Percentiles rank a stretch among this genome's conserved stretches.
Conservation (phyloP, 106 monocot species). For the Dendrobium nobile region DNA sequence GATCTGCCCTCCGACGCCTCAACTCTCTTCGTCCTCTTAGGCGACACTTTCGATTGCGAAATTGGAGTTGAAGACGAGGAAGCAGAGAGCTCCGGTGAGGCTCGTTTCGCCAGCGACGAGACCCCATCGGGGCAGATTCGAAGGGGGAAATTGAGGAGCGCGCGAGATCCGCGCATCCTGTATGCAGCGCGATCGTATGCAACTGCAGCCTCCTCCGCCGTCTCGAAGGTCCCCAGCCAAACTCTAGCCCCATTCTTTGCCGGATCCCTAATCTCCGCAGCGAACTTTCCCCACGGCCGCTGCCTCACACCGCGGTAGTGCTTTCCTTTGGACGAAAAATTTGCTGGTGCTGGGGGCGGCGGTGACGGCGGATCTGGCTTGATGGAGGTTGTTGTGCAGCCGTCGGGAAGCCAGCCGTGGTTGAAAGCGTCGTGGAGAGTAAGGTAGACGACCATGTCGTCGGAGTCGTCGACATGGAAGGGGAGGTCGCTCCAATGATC, state of each 20-base stretch:
- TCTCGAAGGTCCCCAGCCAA: conserved; percentile 54
- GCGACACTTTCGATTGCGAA: not conserved
- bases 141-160: conserved; percentile 16
- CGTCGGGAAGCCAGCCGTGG: conserved; percentile 57
- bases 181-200: conserved; percentile 17
- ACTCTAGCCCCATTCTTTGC: conserved; percentile 62
- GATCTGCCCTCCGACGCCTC: not conserved
- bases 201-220: conserved; percentile 14
- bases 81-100: not conserved
- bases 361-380: not conserved
- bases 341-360: not conserved
- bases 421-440: conserved; percentile 64
- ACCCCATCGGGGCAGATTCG: conserved; percentile 2
- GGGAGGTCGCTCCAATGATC: conserved; percentile 68
- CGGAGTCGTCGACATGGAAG: conserved; percentile 67
- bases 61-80: not conserved
- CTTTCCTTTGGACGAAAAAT: conserved; percentile 12
- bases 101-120: not conserved
- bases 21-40: conserved; percentile 8
- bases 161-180: conserved; percentile 19
- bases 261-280: conserved; percentile 54
- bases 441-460: conserved; percentile 83
- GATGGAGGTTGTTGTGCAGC: not conserved
- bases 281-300: conserved; percentile 36
- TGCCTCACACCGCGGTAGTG: conserved; percentile 64